Base-by-base conservation (phyloP, 2,329 filamentous ascomycete species). In the Hypoxylon sp. region DNA sequence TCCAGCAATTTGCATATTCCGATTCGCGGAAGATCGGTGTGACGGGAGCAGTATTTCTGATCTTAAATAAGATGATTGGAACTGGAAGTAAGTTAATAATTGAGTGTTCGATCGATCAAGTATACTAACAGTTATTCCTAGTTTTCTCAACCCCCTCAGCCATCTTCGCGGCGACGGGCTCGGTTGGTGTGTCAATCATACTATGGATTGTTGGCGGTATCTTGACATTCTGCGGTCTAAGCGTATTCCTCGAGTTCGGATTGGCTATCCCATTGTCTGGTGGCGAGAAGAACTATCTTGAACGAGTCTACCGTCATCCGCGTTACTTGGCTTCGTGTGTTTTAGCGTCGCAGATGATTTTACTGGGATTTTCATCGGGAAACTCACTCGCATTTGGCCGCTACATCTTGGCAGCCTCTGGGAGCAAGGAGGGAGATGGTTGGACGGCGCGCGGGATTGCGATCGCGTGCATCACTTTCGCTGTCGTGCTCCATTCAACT, bases 221-320 rank as follows among this genome's bases (percentile, higher is more conserved):
- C 53, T 80, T 90, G 24, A 86, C 88, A 2, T 87, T 88, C 71
- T 84, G 82, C 68, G 88, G 88, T 22, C 81, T 90, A 11, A 86
- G 84, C 60, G 87, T 91, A 3, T 90, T 87, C 75, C 83, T 91
- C 53, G 89, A 90, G 73, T 90, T 90, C 71, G 88, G 88, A 24
- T 82, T 88, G 3, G 87, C 86, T 3, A 89, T 90, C 37, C 88
- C 88, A 2, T 82, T 85, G 37, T 89, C 86, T 13, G 88, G 89
- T 13, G 89, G 89, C 19, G 88, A 90, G 70, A 91, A 91, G 81
- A 88, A 90, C 76, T 91, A 91, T 74, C 85, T 91, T 13, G 88
- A 91, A 73, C 82, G 86, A n/a, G 86, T 88, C 14, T 90, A 89
- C 78, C 83, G 83, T 1, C 84, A 81, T 22, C 88, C 88, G 0